Evolutionary conservation across 768 basidiomycete genomes (phyloP).

Genomic region (Boletus barrowsii): DNA sequence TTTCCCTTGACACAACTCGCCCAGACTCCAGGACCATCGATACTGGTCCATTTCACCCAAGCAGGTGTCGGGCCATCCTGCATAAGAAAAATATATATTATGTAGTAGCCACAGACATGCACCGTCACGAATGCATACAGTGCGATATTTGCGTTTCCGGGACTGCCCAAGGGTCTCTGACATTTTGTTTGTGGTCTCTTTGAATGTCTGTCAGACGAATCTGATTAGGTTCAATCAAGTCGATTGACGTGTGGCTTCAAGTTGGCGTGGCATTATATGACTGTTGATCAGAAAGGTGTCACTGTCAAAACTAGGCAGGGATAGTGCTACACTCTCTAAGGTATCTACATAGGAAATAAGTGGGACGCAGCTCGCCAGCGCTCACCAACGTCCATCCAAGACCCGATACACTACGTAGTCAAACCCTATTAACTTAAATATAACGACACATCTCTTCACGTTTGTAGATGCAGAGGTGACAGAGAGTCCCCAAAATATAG

Average conservation of each 20-base stretch:
- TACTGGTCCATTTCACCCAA: conserved; percentile 53
- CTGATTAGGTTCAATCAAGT: background rate
- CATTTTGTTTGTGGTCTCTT: conserved; percentile 12
- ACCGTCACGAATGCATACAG: conserved; percentile 35
- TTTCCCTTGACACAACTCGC: conserved; percentile 84
- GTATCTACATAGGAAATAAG: conserved; percentile 19
- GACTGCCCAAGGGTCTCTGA: conserved; percentile 16
- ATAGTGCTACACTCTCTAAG: conserved; percentile 2
- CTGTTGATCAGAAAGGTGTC: too few relatives aligned
- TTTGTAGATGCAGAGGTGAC: conserved; percentile 1
- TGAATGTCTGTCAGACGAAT: background rate
- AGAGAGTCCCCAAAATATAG: background rate
- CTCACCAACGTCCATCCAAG: background rate
- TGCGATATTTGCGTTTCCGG: conserved; percentile 49
- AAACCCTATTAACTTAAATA: conserved; percentile 27
- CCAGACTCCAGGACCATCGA: conserved; percentile 86
- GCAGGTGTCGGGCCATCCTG: conserved; percentile 64
- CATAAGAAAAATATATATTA: background rate
- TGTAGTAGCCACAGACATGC: background rate
- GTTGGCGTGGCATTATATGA: background rate
- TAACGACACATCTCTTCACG: conserved; percentile 16
- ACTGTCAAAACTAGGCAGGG: too few relatives aligned
- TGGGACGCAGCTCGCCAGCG: too few relatives aligned
- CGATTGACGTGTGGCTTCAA: background rate
- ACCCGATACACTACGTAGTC: conserved; percentile 6